phyloP scores from a whole-genome alignment of 495 filamentous ascomycete species.

The Xylaria telfairii region DNA sequence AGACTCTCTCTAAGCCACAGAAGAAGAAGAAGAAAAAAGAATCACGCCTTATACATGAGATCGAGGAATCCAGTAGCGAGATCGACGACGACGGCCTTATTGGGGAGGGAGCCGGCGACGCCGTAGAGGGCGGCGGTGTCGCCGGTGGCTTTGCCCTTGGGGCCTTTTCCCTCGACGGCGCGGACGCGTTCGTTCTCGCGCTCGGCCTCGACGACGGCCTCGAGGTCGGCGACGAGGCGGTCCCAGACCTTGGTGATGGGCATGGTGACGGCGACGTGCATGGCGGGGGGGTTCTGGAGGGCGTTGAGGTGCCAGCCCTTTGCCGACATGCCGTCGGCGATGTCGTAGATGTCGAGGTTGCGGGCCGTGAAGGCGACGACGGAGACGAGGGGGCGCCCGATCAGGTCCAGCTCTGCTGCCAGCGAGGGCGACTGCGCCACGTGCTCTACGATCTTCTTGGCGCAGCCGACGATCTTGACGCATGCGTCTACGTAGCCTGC shows the following conservation, averaged over 20 bases:
- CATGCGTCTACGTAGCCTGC: conserved; percentile 87
- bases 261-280: conserved; percentile 94
- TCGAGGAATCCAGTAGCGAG: conserved; percentile 92
- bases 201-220: conserved; percentile 78
- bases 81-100: conserved; percentile 92
- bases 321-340: conserved; percentile 80
- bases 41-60: conserved; percentile 84
- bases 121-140: conserved; percentile 93
- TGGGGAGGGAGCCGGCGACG: conserved; percentile 91
- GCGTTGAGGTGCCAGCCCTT: conserved; percentile 97
- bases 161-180: conserved; percentile 74
- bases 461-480: conserved; percentile 82
- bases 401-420: conserved; percentile 72
- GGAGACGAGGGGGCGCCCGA: conserved; percentile 86
- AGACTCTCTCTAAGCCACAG: too few species aligned
- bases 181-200: conserved; percentile 69
- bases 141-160: conserved; percentile 66
- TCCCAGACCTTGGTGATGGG: conserved; percentile 84
- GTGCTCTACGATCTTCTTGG: conserved; percentile 81
- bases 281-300: conserved; percentile 87
- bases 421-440: conserved; percentile 71
- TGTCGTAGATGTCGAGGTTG: conserved; percentile 82
- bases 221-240: conserved; percentile 75
- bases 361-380: conserved; percentile 87
- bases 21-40: too few species aligned